Percentiles rank a stretch among this genome's conserved stretches.
Evolutionary conservation across 1,284 basidiomycete species (phyloP).

Genomic region (Trametes sp.): DNA sequence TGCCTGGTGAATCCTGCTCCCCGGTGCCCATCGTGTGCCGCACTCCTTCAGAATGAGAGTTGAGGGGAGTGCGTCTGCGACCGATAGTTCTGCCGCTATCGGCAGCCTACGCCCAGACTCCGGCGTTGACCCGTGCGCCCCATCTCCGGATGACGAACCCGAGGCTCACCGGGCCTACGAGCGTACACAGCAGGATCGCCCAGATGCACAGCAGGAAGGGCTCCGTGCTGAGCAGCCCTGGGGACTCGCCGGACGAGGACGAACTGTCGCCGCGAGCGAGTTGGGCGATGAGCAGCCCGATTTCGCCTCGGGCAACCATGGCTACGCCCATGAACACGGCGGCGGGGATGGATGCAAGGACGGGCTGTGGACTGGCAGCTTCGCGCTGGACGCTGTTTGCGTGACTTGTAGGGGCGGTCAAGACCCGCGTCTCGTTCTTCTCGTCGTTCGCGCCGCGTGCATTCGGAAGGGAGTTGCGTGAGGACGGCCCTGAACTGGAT

Average conservation of each 20-base stretch:
- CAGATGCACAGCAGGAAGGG: conserved; percentile 54
- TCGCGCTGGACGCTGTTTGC: too few relatives aligned
- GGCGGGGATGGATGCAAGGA: conserved; percentile 23
- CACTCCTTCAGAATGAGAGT: too few relatives aligned
- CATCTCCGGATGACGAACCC: conserved; percentile 39
- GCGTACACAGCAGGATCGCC: conserved; percentile 58
- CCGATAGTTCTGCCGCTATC: too few relatives aligned
- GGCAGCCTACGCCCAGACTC: conserved; percentile 28
- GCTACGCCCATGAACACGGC: conserved; percentile 46
- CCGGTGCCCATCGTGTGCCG: too few relatives aligned
- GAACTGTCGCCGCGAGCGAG: conserved; percentile 32
- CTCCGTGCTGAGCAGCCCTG: conserved; percentile 46
- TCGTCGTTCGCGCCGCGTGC: not conserved
- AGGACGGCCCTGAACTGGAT: too few relatives aligned
- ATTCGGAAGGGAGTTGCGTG: too few relatives aligned
- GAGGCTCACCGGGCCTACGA: conserved; percentile 53
- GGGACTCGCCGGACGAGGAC: conserved; percentile 11
- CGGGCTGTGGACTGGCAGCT: not conserved
- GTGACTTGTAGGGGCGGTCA: not conserved
- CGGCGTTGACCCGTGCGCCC: conserved; percentile 23
- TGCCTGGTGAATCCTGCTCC: not conserved
- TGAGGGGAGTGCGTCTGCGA: too few relatives aligned
- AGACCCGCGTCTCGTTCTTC: not conserved
- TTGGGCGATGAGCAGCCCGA: conserved; percentile 52
- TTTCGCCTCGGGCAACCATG: conserved; percentile 61